phyloP scores from a whole-genome alignment of 768 basidiomycete species.

The Lactifluus echinatus region DNA sequence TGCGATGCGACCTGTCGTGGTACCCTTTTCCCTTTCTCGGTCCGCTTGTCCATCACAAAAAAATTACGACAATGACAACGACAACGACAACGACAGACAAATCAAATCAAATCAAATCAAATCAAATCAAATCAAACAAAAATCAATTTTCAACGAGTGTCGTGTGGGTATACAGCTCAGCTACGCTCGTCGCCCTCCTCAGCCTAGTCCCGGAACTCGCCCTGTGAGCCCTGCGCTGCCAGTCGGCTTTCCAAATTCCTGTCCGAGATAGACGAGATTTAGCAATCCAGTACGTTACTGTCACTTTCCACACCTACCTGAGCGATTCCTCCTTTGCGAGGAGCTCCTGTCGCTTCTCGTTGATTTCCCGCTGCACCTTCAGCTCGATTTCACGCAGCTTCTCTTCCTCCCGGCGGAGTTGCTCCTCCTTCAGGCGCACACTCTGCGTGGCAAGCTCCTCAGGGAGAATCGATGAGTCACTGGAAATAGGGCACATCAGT shows the following conservation, averaged over 20 bases:
- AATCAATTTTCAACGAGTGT: slow-evolving; percentile 1
- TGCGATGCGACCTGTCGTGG: slow-evolving; percentile 22
- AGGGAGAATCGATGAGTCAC: slow-evolving; percentile 85
- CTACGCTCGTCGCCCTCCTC: slow-evolving; percentile 17
- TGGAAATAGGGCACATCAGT: slow-evolving; percentile 30
- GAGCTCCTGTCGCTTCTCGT: slow-evolving; percentile 93
- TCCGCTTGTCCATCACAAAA: too few relatives aligned
- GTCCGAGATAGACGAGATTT: not conserved
- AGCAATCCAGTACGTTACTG: not conserved
- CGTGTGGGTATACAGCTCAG: slow-evolving; percentile 25
- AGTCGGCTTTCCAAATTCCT: slow-evolving; percentile 88
- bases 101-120: too few relatives aligned
- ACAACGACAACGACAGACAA: too few relatives aligned
- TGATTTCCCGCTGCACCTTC: slow-evolving; percentile 96
- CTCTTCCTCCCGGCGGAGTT: slow-evolving; percentile 93
- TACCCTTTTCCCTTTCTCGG: slow-evolving; percentile 5
- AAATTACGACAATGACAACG: too few relatives aligned
- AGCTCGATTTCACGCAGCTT: slow-evolving; percentile 98
- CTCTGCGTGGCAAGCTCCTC: slow-evolving; percentile 96
- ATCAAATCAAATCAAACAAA: too few relatives aligned
- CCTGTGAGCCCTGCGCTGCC: slow-evolving; percentile 79
- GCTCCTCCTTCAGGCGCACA: slow-evolving; percentile 97
- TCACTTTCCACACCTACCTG: slow-evolving; percentile 39
- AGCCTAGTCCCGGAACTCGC: slow-evolving; percentile 63
- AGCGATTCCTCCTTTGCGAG: slow-evolving; percentile 94